These are phyloP conservation scores for Bipolaris cookei DNA, from an alignment of 2,329 filamentous ascomycete genomes.

Conservation along the genomic window DNA sequence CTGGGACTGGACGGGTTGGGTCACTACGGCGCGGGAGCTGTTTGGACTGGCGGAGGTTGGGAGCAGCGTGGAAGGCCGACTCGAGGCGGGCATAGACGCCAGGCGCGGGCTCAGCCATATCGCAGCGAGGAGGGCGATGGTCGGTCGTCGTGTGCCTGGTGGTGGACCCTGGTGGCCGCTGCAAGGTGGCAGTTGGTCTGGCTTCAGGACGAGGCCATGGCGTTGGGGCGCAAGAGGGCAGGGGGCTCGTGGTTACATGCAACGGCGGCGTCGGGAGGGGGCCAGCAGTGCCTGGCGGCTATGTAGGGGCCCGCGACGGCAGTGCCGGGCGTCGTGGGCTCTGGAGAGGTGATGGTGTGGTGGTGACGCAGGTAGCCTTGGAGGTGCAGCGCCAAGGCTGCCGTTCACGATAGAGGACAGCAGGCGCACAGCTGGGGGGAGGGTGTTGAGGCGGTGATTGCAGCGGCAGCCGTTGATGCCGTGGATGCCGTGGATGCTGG, in stretches of 20 bases:
- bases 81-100: constrained; percentile 42
- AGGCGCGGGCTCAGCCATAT: constrained; percentile 34
- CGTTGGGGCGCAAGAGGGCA: constrained; percentile 18
- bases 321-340: constrained; percentile 11
- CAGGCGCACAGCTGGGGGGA: constrained; percentile 2
- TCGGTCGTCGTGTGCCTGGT: constrained; percentile 4
- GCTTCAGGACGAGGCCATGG: constrained; percentile 32
- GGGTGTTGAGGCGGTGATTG: constrained; percentile 5
- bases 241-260: constrained; percentile 23
- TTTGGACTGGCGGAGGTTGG: constrained; percentile 36
- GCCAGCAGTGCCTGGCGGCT: constrained; percentile 10
- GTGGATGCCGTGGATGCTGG: constrained; percentile 2
- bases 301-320: constrained; percentile 12
- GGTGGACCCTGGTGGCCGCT: constrained; percentile 10
- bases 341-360: constrained; percentile 3
- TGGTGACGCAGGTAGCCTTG: constrained; percentile 37
- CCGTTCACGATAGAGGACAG: constrained; percentile 19
- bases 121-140: background rate
- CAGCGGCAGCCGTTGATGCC: constrained; percentile 1
- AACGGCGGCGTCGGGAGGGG: constrained; percentile 19
- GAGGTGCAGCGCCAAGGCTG: constrained; percentile 26
- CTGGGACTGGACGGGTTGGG: constrained; percentile 32
- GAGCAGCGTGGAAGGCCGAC: constrained; percentile 38
- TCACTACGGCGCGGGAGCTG: constrained; percentile 37
- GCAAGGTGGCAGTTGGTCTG: constrained; percentile 7